phyloP scores from a whole-genome alignment of 1,284 basidiomycete species.

The Trametes hirsuta region DNA sequence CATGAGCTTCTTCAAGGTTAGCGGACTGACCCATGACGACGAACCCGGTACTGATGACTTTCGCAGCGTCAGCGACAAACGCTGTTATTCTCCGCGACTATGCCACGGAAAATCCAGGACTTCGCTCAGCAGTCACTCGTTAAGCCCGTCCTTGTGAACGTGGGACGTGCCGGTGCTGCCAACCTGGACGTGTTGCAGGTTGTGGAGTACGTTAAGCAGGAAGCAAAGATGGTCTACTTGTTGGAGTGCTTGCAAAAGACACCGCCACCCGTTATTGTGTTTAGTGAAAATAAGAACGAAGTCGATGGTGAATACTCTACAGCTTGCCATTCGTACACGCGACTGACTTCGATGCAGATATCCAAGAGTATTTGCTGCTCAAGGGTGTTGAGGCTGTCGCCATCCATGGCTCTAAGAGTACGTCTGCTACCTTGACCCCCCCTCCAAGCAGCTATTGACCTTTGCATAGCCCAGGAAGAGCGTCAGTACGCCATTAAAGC shows the following conservation, averaged over 20 bases:
- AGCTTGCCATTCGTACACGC: no score
- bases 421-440: slow-evolving; percentile 27
- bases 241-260: slow-evolving; percentile 99
- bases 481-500: slow-evolving; percentile 98
- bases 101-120: slow-evolving; percentile 98
- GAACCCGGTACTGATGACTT: slow-evolving; percentile 18
- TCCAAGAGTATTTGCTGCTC: slow-evolving; percentile 95
- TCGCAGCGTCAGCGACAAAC: slow-evolving; percentile 92
- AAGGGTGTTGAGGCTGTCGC: slow-evolving; percentile 99
- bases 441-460: not conserved
- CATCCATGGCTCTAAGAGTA: slow-evolving; percentile 97
- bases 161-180: slow-evolving; percentile 97
- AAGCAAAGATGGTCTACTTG: slow-evolving; percentile 99
- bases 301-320: slow-evolving; percentile 76
- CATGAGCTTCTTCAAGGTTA: slow-evolving; percentile 96
- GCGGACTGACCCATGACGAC: slow-evolving; percentile 17
- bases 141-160: slow-evolving; percentile 93
- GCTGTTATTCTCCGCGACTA: slow-evolving; percentile 96
- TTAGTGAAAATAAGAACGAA: slow-evolving; percentile 99
- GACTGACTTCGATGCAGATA: slow-evolving; percentile 59
- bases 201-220: slow-evolving; percentile 98
- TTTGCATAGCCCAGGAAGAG: slow-evolving; percentile 86
- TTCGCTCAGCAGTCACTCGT: slow-evolving; percentile 97
- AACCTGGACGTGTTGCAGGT: slow-evolving; percentile 97
- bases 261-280: slow-evolving; percentile 96